Percentiles rank a stretch among this genome's conserved stretches.
phyloP scores from a whole-genome alignment of 179 eudicot genomes.

The Drosera spatulata region DNA sequence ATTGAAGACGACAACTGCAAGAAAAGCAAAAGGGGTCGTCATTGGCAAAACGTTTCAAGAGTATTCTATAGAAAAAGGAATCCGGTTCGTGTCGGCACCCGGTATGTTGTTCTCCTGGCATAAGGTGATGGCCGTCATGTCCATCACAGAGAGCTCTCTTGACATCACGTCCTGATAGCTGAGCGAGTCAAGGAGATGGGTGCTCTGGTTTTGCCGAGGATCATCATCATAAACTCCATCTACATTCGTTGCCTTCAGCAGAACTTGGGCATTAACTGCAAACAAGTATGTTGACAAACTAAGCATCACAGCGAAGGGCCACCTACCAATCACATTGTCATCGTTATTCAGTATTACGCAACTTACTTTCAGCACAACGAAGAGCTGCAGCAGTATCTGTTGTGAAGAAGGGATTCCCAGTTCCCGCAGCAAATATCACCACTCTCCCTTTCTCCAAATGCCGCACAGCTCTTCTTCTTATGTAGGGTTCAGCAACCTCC shows the following conservation, averaged over 20 bases:
- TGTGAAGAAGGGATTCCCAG: conserved; percentile 98
- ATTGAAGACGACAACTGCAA: conserved; percentile 86
- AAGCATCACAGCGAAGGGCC: no score
- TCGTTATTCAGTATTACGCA: background rate
- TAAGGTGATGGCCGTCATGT: conserved; percentile 92
- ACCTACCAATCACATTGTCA: no score
- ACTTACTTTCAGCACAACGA: conserved; percentile 94
- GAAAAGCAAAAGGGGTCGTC: no score
- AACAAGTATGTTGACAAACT: background rate
- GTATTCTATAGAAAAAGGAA: background rate
- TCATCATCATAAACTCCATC: conserved; percentile 81
- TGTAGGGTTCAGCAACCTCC: conserved; percentile 98
- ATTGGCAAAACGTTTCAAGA: no score
- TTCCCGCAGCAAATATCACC: conserved; percentile 96
- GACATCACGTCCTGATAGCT: conserved; percentile 89
- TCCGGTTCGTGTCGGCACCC: conserved; percentile 21
- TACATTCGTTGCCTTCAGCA: conserved; percentile 88
- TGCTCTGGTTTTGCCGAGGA: conserved; percentile 69
- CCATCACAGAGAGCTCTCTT: conserved; percentile 91
- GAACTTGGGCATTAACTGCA: conserved; percentile 94
- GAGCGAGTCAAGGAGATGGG: conserved; percentile 60
- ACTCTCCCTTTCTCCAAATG: conserved; percentile 99
- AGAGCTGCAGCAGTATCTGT: conserved; percentile 99
- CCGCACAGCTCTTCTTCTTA: conserved; percentile 86
- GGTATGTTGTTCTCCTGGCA: conserved; percentile 98